Base-by-base conservation (phyloP, 2,329 filamentous ascomycete genomes). In the Talaromyces pinophilus region DNA sequence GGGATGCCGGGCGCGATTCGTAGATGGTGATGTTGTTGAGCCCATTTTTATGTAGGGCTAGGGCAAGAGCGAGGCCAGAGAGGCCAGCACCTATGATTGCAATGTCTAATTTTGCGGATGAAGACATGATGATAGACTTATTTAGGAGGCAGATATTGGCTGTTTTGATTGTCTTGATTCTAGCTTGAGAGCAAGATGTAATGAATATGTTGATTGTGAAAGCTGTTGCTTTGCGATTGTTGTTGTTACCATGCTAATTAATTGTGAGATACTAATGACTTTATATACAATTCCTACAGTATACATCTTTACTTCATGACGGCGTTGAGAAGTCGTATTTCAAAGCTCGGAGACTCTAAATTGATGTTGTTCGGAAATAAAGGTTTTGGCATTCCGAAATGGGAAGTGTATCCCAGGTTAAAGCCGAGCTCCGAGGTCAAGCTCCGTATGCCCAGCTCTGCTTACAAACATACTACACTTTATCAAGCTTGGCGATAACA, bases 1-100 rank as follows among this genome's bases (percentile, higher is more conserved):
- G 73, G 33, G 74, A 71, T 38, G 73, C 68, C 7, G 69, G 5
- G 11, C 75, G 75, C 13, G 73, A 54, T 68, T 78, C 75, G 61
- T 75, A 72, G 38, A 77, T 48, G 30, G 70, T 70, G 64, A 69
- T 68, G 42, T 66, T 67, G 19, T 74, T 71, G 22, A 63, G 25
- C 1, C 52, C 61, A 19, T 54, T 38, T 44, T 59, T 38, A 44
- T 63, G 52, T 2, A 67, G 40, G 17, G 60, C 60, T n/a, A 67
- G 22, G 25, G 65, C 65, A 1, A 63, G 60, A 19, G 59, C 60
- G 11, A 67, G 44, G 25, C 65, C 65, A 13, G 65, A 63, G 4
- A 63, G 65, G 11, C 60, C 65, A n/a, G 60, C 65, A 11, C 65
- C 65, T 7, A 67, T 63, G 17, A 67, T 67, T 17, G 64, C 64